These are phyloP conservation scores for Neurospora sp. DNA, from an alignment of 495 filamentous ascomycete species.

Conservation along the genomic window DNA sequence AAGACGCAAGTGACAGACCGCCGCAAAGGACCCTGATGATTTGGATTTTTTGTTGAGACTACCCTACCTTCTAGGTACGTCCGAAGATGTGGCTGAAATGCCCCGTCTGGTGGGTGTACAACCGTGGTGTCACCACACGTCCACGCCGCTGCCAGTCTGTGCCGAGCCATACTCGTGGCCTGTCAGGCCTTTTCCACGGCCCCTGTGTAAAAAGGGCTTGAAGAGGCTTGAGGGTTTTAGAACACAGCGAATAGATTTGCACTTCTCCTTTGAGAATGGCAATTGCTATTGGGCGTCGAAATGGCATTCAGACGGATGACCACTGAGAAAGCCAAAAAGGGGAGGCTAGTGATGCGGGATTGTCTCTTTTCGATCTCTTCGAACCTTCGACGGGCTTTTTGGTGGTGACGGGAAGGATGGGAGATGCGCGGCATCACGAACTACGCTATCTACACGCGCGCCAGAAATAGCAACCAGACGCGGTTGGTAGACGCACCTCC, in stretches of 20 bases:
- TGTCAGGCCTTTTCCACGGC: background rate
- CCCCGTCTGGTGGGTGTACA: background rate
- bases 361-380: background rate
- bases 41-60: background rate
- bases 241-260: background rate
- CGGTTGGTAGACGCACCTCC: background rate
- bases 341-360: background rate
- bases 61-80: background rate
- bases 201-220: background rate
- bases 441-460: background rate
- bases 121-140: background rate
- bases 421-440: background rate
- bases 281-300: background rate
- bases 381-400: background rate
- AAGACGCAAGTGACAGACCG: background rate
- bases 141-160: background rate
- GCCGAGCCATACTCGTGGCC: background rate
- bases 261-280: background rate
- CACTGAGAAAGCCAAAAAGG: background rate
- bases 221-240: background rate
- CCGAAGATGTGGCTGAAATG: background rate
- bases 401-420: background rate
- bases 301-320: background rate
- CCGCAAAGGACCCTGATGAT: background rate
- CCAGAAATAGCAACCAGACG: background rate